A percentile compares a stretch with the other conserved stretches of the same genome.
Evolutionary conservation across 148 eudicot species (phyloP).

Genomic region (Amaranthus hypochondriacus): DNA sequence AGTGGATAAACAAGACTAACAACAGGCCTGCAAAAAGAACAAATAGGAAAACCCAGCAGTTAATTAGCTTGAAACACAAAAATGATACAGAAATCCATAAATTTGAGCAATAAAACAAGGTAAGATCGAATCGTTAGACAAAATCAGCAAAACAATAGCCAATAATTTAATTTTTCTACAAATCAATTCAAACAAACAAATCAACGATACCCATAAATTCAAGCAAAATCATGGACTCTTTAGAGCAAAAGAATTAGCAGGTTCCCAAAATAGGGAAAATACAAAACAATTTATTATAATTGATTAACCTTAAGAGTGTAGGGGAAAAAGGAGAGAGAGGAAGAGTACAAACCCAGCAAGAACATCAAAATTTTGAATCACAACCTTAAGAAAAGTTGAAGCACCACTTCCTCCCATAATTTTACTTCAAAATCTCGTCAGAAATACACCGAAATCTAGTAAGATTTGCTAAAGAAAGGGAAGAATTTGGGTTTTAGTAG

Average conservation of each 20-base stretch:
- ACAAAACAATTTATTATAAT: too few relatives aligned
- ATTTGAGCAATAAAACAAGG: background rate
- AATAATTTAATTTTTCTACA: background rate
- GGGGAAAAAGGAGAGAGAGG: background rate
- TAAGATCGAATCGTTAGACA: background rate
- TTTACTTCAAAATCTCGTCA: background rate
- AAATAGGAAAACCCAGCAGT: background rate
- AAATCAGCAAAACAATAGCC: too few relatives aligned
- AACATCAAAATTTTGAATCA: constrained; percentile 62
- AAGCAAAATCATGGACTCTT: background rate
- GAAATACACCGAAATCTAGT: background rate
- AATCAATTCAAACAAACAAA: background rate
- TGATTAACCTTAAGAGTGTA: background rate
- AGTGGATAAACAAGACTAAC: constrained; percentile 81
- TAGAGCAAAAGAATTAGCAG: too few relatives aligned
- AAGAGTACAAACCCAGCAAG: constrained; percentile 67
- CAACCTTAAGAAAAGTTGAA: constrained; percentile 54
- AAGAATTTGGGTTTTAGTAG: background rate
- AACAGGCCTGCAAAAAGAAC: constrained; percentile 70
- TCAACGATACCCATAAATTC: constrained; percentile 7
- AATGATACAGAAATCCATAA: background rate
- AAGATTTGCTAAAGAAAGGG: background rate
- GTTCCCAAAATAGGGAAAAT: too few relatives aligned
- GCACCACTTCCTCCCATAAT: constrained; percentile 61
- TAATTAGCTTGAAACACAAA: too few relatives aligned